These are phyloP conservation scores for Afroboletus lepidellus DNA, from an alignment of 1,284 basidiomycete genomes.

Conservation along the genomic window DNA sequence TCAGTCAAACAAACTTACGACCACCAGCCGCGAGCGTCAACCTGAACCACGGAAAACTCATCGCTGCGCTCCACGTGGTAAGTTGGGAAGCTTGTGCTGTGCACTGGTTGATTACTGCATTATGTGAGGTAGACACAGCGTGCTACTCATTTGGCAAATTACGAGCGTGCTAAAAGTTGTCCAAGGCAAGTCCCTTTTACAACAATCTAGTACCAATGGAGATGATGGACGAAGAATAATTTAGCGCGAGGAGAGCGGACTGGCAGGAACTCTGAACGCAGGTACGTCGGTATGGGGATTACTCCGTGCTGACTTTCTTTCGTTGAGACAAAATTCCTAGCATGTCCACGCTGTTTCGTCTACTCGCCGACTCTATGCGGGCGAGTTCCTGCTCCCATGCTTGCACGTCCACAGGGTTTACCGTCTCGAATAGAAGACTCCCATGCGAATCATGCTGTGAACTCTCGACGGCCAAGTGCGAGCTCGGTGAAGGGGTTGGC, in stretches of 20 bases:
- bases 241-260: conserved; percentile 2
- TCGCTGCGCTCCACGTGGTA: conserved; percentile 4
- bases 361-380: conserved; percentile 63
- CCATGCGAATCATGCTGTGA: conserved; percentile 16
- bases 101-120: conserved; percentile 16
- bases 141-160: conserved; percentile 13
- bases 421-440: conserved; percentile 26
- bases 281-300: conserved; percentile 24
- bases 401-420: conserved; percentile 43
- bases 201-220: conserved; percentile 10
- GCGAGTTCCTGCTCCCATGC: conserved; percentile 79
- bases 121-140: background rate
- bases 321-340: conserved; percentile 54
- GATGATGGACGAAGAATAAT: conserved; percentile 9
- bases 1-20: conserved; percentile 40
- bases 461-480: conserved; percentile 30
- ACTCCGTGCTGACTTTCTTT: conserved; percentile 35
- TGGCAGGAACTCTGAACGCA: conserved; percentile 23
- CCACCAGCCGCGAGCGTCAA: conserved; percentile 45
- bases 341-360: conserved; percentile 57
- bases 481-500: conserved; percentile 27
- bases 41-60: conserved; percentile 53
- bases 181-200: conserved; percentile 1
- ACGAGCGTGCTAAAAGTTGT: conserved; percentile 12
- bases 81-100: conserved; percentile 14